These are phyloP conservation scores for Cordyceps cicadae DNA, from an alignment of 2,329 filamentous ascomycete species.

Conservation along the genomic window DNA sequence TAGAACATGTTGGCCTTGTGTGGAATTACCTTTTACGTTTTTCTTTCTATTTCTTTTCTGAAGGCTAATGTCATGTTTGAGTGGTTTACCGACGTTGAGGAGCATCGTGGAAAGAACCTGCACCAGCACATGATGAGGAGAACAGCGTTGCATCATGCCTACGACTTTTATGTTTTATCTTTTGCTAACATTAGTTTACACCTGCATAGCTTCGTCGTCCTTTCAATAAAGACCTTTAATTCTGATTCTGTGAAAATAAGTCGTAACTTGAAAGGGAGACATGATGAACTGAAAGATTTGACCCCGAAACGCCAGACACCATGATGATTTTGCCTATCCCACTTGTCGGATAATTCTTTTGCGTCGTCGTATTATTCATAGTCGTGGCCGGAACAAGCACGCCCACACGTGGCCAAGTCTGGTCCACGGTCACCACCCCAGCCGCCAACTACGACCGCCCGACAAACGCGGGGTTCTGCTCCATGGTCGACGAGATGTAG, in stretches of 20 bases:
- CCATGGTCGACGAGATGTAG: conserved; percentile 82
- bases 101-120: background rate
- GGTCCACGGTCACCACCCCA: background rate
- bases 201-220: background rate
- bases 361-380: too few species aligned
- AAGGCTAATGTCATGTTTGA: too few species aligned
- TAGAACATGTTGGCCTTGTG: too few species aligned
- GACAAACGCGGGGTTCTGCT: conserved; percentile 71
- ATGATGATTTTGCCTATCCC: background rate
- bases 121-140: background rate
- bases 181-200: background rate
- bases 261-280: background rate
- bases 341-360: background rate
- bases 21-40: too few species aligned
- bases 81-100: background rate
- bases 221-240: background rate
- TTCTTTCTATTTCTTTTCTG: too few species aligned
- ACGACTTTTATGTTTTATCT: background rate
- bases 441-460: background rate
- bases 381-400: too few species aligned
- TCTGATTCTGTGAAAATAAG: too few species aligned
- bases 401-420: background rate
- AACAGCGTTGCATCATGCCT: background rate
- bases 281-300: too few species aligned
- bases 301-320: background rate